phyloP scores from a whole-genome alignment of 495 filamentous ascomycete species.

The Podospora pseudoanserina region DNA sequence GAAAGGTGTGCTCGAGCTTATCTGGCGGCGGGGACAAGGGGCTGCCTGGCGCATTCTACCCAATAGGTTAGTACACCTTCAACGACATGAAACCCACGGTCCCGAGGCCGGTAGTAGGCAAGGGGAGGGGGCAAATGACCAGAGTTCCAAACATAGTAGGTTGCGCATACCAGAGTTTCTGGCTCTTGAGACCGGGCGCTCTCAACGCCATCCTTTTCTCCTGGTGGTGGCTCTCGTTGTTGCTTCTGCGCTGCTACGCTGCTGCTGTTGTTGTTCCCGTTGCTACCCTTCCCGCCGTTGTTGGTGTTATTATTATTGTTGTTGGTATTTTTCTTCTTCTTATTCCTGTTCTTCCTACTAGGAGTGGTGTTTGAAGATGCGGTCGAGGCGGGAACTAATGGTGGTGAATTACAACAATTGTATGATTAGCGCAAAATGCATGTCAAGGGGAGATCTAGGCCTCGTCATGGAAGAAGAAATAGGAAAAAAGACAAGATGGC shows the following conservation, averaged over 20 bases:
- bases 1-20: neutral
- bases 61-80: neutral
- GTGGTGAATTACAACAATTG: constrained; percentile 11
- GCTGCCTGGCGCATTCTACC: neutral
- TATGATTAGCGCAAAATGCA: constrained; percentile 26
- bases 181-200: constrained; percentile 31
- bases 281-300: constrained; percentile 22
- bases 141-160: constrained; percentile 16
- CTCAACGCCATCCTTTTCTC: constrained; percentile 37
- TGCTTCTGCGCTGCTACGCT: neutral
- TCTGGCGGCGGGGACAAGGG: neutral
- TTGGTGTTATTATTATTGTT: constrained; percentile 42
- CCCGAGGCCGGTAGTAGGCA: neutral
- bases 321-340: constrained; percentile 72
- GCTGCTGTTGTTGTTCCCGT: constrained; percentile 9
- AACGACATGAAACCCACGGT: neutral
- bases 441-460: neutral
- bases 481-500: neutral
- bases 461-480: constrained; percentile 12
- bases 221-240: constrained; percentile 11
- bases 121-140: constrained; percentile 8
- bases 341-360: constrained; percentile 29
- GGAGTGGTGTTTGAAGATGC: constrained; percentile 10
- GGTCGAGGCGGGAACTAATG: constrained; percentile 11
- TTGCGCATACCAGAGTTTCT: constrained; percentile 27